A percentile compares a stretch with the other conserved stretches of the same genome.
Conservation (phyloP, 768 basidiomycete genomes). For the Leccinellum albellum region DNA sequence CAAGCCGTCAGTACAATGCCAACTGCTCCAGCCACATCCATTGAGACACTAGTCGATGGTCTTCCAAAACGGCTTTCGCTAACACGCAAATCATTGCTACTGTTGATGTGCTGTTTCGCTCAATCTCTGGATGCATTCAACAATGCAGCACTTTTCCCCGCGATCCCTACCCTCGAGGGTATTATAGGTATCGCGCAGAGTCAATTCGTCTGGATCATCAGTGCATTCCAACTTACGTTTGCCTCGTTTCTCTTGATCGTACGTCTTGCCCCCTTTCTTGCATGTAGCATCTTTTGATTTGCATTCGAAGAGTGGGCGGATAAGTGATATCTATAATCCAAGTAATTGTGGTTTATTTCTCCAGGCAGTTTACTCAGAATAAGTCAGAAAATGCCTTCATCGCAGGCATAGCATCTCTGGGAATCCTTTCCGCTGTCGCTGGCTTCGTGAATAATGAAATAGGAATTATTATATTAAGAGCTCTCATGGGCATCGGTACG, state of each 20-base stretch:
- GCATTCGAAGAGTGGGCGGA: conserved; percentile 21
- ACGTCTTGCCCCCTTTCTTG: not conserved
- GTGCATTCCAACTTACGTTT: conserved; percentile 46
- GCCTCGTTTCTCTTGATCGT: conserved; percentile 36
- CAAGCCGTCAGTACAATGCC: conserved; percentile 9
- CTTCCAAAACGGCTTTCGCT: conserved; percentile 15
- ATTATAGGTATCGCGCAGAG: conserved; percentile 21
- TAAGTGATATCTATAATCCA: conserved; percentile 23
- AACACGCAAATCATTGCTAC: conserved; percentile 28
- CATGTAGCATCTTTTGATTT: conserved; percentile 5
- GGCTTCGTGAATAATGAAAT: conserved; percentile 48
- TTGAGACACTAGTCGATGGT: conserved; percentile 1
- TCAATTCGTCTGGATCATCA: conserved; percentile 39
- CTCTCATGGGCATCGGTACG: conserved; percentile 46
- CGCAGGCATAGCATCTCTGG: conserved; percentile 38
- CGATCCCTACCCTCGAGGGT: conserved; percentile 33
- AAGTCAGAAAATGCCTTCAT: conserved; percentile 42
- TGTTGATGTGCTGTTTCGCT: conserved; percentile 38
- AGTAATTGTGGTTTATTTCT: conserved; percentile 30
- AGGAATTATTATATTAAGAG: conserved; percentile 48
- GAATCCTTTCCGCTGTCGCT: conserved; percentile 41
- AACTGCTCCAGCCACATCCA: not conserved
- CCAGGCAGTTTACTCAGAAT: conserved; percentile 26
- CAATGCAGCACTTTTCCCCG: conserved; percentile 39
- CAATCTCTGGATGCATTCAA: conserved; percentile 44